A percentile compares a stretch with the other conserved stretches of the same genome.
phyloP scores from a whole-genome alignment of 352 stramenopile genomes.

The Globisporangium acanthophoron region DNA sequence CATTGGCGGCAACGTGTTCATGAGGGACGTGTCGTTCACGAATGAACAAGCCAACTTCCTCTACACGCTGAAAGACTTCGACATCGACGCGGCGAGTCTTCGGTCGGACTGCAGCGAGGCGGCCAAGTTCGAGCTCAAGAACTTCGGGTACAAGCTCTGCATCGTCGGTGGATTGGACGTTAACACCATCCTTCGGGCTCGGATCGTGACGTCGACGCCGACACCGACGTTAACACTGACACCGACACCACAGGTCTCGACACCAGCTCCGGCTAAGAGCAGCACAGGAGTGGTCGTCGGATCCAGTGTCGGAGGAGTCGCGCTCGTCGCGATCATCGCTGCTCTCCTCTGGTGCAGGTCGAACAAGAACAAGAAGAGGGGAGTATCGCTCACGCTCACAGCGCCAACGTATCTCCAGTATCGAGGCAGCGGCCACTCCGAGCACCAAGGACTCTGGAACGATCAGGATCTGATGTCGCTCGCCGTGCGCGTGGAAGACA shows the following conservation, averaged over 20 bases:
- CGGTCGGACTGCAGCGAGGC: neutral
- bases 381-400: too few species aligned
- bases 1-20: neutral
- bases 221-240: too few species aligned
- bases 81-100: neutral
- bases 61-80: neutral
- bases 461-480: constrained; percentile 45
- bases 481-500: constrained; percentile 39
- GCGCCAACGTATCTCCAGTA: too few species aligned
- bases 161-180: too few species aligned
- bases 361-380: neutral
- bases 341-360: constrained; percentile 1
- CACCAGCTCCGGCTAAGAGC: neutral
- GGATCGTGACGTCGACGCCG: neutral
- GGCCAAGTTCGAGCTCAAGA: too few species aligned
- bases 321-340: neutral
- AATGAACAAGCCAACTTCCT: constrained; percentile 3
- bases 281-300: neutral
- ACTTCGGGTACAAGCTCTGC: too few species aligned
- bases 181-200: too few species aligned
- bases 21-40: constrained; percentile 2
- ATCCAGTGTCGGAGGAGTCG: neutral
- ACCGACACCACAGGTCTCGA: too few species aligned
- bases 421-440: too few species aligned
- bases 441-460: constrained; percentile 25